Evolutionary conservation across 805 yeast genomes (phyloP).

Genomic region (Spathaspora girioi): DNA sequence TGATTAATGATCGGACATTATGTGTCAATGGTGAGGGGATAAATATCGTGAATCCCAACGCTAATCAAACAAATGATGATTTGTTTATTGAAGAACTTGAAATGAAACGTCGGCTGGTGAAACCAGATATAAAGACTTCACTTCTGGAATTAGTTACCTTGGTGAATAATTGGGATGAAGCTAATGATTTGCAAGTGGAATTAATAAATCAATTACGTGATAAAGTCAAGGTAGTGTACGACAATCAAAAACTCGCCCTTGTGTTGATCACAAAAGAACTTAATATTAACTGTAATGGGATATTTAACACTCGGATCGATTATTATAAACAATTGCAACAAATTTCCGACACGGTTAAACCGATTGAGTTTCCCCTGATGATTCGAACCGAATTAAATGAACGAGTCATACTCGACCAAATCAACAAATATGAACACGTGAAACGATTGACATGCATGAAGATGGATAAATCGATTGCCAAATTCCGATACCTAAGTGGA

Average conservation of each 20-base stretch:
- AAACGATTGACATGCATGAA: not conserved
- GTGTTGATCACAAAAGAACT: slow-evolving; percentile 43
- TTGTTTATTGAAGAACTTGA: slow-evolving; percentile 23
- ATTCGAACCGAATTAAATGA: slow-evolving; percentile 15
- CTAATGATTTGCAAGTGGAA: slow-evolving; percentile 15
- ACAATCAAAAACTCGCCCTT: slow-evolving; percentile 41
- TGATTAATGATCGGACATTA: slow-evolving; percentile 37
- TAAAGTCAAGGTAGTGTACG: slow-evolving; percentile 29
- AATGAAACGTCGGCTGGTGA: slow-evolving; percentile 18
- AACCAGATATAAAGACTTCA: slow-evolving; percentile 25
- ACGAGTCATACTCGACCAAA: not conserved
- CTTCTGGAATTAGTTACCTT: slow-evolving; percentile 30
- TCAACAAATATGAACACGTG: not conserved
- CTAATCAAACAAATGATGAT: slow-evolving; percentile 21
- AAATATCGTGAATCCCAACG: slow-evolving; percentile 14
- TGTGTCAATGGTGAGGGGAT: slow-evolving; percentile 31
- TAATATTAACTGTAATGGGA: slow-evolving; percentile 51
- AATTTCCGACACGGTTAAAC: slow-evolving; percentile 76
- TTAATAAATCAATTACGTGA: slow-evolving; percentile 17
- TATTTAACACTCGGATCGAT: slow-evolving; percentile 75
- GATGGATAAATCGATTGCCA: slow-evolving; percentile 31
- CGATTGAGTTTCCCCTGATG: slow-evolving; percentile 15
- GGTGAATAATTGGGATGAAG: slow-evolving; percentile 16
- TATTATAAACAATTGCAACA: slow-evolving; percentile 84
- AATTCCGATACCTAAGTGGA: slow-evolving; percentile 30